phyloP scores from a whole-genome alignment of 2,329 filamentous ascomycete genomes.

The Diaporthe citri region DNA sequence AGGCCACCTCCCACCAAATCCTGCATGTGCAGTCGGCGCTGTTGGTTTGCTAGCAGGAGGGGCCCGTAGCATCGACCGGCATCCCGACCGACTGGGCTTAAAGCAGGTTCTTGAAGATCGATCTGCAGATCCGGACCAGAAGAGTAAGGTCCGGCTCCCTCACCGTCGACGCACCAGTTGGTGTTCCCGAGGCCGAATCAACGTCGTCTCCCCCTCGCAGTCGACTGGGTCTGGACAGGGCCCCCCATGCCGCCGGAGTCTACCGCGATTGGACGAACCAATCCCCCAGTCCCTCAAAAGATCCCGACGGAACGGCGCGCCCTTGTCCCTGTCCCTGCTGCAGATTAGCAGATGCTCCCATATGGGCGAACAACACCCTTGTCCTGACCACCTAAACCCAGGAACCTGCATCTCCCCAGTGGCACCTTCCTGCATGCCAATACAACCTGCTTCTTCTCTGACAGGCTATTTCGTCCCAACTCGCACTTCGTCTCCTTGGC shows the following conservation, averaged over 20 bases:
- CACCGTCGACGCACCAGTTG: background rate
- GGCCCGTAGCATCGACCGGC: background rate
- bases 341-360: background rate
- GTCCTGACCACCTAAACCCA: background rate
- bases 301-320: slow-evolving; percentile 24
- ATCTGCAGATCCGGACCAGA: background rate
- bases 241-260: background rate
- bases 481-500: background rate
- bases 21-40: background rate
- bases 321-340: slow-evolving; percentile 19
- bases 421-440: slow-evolving; percentile 2
- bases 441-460: background rate
- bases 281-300: background rate
- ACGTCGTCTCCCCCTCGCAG: background rate
- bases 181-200: slow-evolving; percentile 4
- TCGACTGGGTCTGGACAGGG: background rate
- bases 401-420: background rate
- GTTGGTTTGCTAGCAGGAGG: background rate
- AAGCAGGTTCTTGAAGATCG: background rate
- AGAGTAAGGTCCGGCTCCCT: background rate
- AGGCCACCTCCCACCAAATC: background rate
- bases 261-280: background rate
- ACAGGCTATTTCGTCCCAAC: background rate
- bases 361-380: background rate
- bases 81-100: slow-evolving; percentile 1